Percentiles rank a stretch among this genome's conserved stretches.
Conservation (phyloP, 148 eudicot species). For the Nepenthes mirabilis region DNA sequence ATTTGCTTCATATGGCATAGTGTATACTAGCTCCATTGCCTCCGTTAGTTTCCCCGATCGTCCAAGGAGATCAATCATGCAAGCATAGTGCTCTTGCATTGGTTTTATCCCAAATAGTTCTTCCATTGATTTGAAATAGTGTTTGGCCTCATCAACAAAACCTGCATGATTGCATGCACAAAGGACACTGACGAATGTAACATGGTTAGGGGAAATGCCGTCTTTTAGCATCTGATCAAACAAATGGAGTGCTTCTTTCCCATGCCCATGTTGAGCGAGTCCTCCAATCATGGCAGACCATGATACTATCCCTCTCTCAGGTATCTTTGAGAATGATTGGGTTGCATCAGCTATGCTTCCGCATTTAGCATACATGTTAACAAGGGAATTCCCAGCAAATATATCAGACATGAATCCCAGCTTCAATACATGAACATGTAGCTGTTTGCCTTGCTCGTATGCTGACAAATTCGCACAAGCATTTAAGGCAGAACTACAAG, state of each 20-base stretch:
- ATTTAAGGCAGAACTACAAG: slow-evolving; percentile 55
- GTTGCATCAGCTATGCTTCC: slow-evolving; percentile 58
- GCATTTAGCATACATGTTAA: slow-evolving; percentile 74
- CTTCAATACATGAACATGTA: slow-evolving; percentile 51
- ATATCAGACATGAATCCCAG: slow-evolving; percentile 37
- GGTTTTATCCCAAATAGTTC: slow-evolving; percentile 36
- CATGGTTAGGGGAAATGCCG: slow-evolving; percentile 48
- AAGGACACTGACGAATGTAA: slow-evolving; percentile 58
- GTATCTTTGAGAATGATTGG: slow-evolving; percentile 35
- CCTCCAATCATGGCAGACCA: slow-evolving; percentile 81
- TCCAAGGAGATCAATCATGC: slow-evolving; percentile 69
- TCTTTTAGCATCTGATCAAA: slow-evolving; percentile 42
- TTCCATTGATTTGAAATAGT: slow-evolving; percentile 43
- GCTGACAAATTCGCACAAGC: slow-evolving; percentile 65
- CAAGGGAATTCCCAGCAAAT: slow-evolving; percentile 65
- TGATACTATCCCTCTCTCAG: slow-evolving; percentile 45
- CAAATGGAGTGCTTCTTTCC: slow-evolving; percentile 42
- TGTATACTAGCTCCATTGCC: slow-evolving; percentile 35
- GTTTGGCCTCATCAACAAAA: slow-evolving; percentile 42
- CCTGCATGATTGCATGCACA: slow-evolving; percentile 70
- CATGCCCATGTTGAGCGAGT: slow-evolving; percentile 70
- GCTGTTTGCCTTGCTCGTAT: slow-evolving; percentile 66
- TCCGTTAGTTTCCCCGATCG: slow-evolving; percentile 49
- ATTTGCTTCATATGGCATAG: slow-evolving; percentile 65
- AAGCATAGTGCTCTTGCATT: slow-evolving; percentile 57